Evolutionary conservation across 179 eudicot species (phyloP), one percentile per base, ranked within the genome.

Genomic region (Beta lomatogona): DNA sequence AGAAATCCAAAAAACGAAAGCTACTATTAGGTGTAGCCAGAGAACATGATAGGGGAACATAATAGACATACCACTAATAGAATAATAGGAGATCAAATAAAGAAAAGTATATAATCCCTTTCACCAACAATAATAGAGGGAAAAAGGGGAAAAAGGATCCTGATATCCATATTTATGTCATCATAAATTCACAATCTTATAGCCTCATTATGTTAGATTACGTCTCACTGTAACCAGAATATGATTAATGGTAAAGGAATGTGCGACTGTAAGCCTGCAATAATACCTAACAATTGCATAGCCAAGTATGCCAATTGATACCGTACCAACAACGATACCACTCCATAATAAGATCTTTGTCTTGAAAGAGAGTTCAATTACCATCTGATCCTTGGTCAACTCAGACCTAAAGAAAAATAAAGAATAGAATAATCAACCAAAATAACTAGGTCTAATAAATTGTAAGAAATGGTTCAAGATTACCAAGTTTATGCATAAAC

Each of bases 311-410:
- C 92, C 97, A 66, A 94, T 54, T 75, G 98, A 92, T 57, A 91
- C 9, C 16, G 99, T 77, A 73, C 98, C 94, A 76, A 92, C 44
- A 82, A 91, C 81, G 67, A 91, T 78, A 57, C 94, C 93, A 77
- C 93, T 88, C 94, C 99, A 95, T 14, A 89, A 78, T 61, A 94
- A 71, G 16, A 91, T 78, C 85, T 86, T 92, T 0, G 88, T 82
- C 86, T 68, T 91, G 82, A 77, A 88, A 71, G 92, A 88, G 75
- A 92, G 92, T n/a, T 92, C 94, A 19, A 85, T 83, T 76, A 94
- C 80, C 87, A 95, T 92, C 72, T 94, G 89, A 86, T 92, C 91
- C 88, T 95, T 95, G 13, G 84, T 88, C 95, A 93, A 71, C 60
- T 89, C 91, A 72, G 94, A 90, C 86, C 99, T 95, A 89, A 83